Base-by-base conservation (phyloP, 257 asterid species). In the Linderniella brevidens region DNA sequence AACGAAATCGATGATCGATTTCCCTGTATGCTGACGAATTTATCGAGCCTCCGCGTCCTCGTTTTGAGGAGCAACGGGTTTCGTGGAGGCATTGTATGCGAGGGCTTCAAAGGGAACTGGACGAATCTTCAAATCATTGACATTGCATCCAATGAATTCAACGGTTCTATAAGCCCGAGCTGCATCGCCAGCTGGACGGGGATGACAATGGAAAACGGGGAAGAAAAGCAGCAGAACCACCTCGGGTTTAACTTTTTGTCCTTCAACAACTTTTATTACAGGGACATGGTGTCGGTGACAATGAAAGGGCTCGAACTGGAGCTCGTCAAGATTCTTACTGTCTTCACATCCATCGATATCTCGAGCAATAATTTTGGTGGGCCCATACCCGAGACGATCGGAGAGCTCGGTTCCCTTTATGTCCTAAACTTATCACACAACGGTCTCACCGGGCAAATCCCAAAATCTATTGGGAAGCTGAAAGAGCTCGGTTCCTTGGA, bases 51-150 rank as follows among this genome's bases (percentile, higher is more conserved):
- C 67, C 78, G 59, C 0, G 78, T 79, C 13, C 78, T 79, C 18
- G 77, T 74, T 16, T 51, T 79, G 47, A 66, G 72, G 9, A 60
- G 37, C 50, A 82, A 82, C 63, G 58, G 19, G 9, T 76, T 82
- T 49, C 56, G 72, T 19, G 94, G 94, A 37, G 52, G 49, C 13
- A 38, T 76, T 10, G 5, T 0, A 0, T 81, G 93, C 53, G 16
- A 16, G 2, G 12, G n/a, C 35, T 38, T 38, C 16, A 58, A 54
- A 0, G 49, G 54, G 49, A 65, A 59, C 65, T 80, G 86, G 93
- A 57, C 72, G 4, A 64, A 70, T 57, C 80, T 80, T 51, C 93
- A 77, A 56, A 71, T 85, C 53, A 61, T 80, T 10, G 82, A 80
- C 42, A 13, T 80, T 36, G 64, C 92, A 37, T 68, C 37, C 52